A percentile compares a stretch with the other conserved stretches of the same genome.
Conservation (phyloP, 1,284 basidiomycete species). For the Sanghuangporus sanghuang region DNA sequence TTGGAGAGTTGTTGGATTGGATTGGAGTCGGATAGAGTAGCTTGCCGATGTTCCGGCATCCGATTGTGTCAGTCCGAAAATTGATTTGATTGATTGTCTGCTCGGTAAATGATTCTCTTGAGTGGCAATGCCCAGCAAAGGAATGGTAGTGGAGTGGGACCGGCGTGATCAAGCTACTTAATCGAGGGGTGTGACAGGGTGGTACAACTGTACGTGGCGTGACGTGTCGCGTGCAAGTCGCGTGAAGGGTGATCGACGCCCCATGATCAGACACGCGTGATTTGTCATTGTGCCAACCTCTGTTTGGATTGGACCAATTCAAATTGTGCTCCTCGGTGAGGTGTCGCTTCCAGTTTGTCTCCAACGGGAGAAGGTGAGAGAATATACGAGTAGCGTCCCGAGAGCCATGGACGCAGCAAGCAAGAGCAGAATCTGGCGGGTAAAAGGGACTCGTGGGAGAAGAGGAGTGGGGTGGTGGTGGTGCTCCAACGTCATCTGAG, state of each 20-base stretch:
- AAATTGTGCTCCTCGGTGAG: not conserved
- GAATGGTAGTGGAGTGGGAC: not conserved
- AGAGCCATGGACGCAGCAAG: conserved; percentile 52
- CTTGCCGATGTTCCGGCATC: not conserved
- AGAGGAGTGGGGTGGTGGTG: not conserved
- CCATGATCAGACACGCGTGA: conserved; percentile 23
- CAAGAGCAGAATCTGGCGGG: conserved; percentile 23
- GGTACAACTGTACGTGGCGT: conserved; percentile 2
- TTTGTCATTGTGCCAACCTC: not conserved
- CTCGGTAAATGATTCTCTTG: not conserved
- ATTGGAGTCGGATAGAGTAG: not conserved
- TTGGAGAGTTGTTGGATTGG: not conserved
- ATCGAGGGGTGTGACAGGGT: not conserved
- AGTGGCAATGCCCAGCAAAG: not conserved
- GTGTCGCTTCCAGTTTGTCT: not conserved
- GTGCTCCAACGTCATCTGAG: conserved; percentile 1
- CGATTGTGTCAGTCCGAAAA: not conserved
- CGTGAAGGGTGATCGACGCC: conserved; percentile 53
- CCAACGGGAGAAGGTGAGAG: conserved; percentile 19
- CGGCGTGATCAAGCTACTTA: not conserved
- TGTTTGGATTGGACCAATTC: conserved; percentile 27
- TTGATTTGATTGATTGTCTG: not conserved
- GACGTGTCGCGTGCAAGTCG: conserved; percentile 23
- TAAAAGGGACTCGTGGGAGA: not conserved
- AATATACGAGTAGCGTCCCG: conserved; percentile 3